These are phyloP conservation scores for Boechera stricta DNA, from an alignment of 345 rosid species.

Conservation along the genomic window DNA sequence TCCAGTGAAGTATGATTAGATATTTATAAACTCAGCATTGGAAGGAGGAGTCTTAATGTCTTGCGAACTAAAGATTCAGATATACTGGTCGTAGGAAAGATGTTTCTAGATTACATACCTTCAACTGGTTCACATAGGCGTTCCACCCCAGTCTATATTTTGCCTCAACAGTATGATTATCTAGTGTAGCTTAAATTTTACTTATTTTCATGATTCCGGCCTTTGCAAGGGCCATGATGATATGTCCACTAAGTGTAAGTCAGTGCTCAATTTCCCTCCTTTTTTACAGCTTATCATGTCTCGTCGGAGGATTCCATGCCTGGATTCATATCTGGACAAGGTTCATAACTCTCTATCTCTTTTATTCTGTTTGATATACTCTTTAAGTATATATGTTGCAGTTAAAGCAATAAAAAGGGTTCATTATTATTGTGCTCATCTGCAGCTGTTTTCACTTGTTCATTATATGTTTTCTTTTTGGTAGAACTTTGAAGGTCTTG, in stretches of 20 bases:
- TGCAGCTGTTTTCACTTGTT: conserved; percentile 27
- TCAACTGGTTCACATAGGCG: background rate
- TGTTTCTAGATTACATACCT: conserved; percentile 10
- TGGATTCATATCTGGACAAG: conserved; percentile 98
- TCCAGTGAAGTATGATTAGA: conserved; percentile 21
- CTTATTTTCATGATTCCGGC: conserved; percentile 2
- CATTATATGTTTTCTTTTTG: background rate
- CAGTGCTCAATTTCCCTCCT: conserved; percentile 15
- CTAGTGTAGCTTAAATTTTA: background rate
- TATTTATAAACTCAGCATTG: conserved; percentile 7
- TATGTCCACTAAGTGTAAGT: conserved; percentile 3
- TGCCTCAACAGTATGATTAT: conserved; percentile 19
- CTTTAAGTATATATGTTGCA: conserved; percentile 9
- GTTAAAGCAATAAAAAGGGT: conserved; percentile 4
- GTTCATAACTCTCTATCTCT: conserved; percentile 46
- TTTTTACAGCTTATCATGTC: conserved; percentile 86
- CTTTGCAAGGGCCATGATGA: conserved; percentile 22
- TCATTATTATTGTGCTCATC: conserved; percentile 1
- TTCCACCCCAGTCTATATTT: conserved; percentile 8
- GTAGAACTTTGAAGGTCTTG: background rate
- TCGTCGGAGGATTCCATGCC: conserved; percentile 89
- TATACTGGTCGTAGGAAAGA: conserved; percentile 14
- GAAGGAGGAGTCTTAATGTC: conserved; percentile 11
- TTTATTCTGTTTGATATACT: conserved; percentile 24
- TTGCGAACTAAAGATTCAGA: conserved; percentile 19